These are phyloP conservation scores for Tuber magnatum DNA, from an alignment of 495 filamentous ascomycete species.

Conservation along the genomic window DNA sequence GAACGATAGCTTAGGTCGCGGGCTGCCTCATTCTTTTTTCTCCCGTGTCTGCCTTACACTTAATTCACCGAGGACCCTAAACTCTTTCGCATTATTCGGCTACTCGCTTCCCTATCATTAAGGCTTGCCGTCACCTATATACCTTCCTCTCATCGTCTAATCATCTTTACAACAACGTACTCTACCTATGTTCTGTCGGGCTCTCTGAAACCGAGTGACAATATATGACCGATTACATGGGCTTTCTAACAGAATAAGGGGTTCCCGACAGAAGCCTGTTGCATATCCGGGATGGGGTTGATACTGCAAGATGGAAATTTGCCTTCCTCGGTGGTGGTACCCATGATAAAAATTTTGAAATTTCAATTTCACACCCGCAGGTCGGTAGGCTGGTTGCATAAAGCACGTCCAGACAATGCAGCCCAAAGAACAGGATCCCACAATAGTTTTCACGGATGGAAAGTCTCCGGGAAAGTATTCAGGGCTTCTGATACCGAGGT, in stretches of 20 bases:
- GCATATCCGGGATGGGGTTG: neutral
- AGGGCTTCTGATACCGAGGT: neutral
- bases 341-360: neutral
- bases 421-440: neutral
- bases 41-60: neutral
- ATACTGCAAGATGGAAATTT: neutral
- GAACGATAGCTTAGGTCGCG: neutral
- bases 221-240: neutral
- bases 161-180: neutral
- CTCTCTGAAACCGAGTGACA: neutral
- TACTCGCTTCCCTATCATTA: neutral
- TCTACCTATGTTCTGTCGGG: neutral
- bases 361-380: neutral
- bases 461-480: neutral
- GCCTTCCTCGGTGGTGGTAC: neutral
- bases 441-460: neutral
- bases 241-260: neutral
- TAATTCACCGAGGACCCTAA: neutral
- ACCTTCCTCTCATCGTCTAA: neutral
- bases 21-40: neutral
- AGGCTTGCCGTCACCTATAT: neutral
- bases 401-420: neutral
- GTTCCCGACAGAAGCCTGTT: neutral
- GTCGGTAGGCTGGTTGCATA: neutral
- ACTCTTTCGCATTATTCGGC: neutral